These are phyloP conservation scores for Scorias spongiosa DNA, from an alignment of 2,329 filamentous ascomycete genomes.

Conservation along the genomic window DNA sequence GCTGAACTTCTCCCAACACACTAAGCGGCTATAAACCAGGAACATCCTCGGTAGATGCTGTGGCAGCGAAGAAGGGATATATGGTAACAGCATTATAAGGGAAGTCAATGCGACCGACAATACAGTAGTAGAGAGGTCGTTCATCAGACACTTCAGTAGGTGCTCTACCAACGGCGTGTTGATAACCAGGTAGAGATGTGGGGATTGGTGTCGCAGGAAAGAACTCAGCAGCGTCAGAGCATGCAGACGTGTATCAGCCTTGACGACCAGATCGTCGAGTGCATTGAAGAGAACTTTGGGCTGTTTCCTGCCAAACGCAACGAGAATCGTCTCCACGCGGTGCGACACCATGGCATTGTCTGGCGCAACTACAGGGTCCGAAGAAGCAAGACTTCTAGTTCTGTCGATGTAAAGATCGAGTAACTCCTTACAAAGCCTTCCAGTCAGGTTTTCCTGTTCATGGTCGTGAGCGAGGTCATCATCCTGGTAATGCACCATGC, in stretches of 20 bases:
- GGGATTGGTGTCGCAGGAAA: constrained; percentile 62
- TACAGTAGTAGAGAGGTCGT: constrained; percentile 61
- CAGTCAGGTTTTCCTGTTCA: constrained; percentile 36
- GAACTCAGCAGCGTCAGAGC: constrained; percentile 53
- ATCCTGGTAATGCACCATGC: constrained; percentile 48
- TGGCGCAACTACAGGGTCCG: constrained; percentile 21
- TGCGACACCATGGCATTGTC: constrained; percentile 32
- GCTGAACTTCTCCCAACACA: constrained; percentile 58
- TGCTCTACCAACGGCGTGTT: constrained; percentile 58
- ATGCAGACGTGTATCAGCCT: constrained; percentile 47
- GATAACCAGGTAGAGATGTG: constrained; percentile 58
- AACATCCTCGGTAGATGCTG: constrained; percentile 58
- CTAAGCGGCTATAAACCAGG: constrained; percentile 62
- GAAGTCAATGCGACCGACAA: constrained; percentile 61
- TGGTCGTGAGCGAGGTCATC: constrained; percentile 34
- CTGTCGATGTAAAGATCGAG: constrained; percentile 28
- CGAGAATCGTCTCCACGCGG: constrained; percentile 38
- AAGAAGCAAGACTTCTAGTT: constrained; percentile 23
- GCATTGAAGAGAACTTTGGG: constrained; percentile 55
- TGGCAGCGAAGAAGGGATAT: constrained; percentile 59
- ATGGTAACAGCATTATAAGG: constrained; percentile 67
- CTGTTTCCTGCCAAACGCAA: constrained; percentile 48
- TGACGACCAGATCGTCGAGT: constrained; percentile 51
- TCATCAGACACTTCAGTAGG: constrained; percentile 58
- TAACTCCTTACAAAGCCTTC: constrained; percentile 43